Base-by-base conservation (phyloP, 768 basidiomycete genomes). In the Grammothele lineata region DNA sequence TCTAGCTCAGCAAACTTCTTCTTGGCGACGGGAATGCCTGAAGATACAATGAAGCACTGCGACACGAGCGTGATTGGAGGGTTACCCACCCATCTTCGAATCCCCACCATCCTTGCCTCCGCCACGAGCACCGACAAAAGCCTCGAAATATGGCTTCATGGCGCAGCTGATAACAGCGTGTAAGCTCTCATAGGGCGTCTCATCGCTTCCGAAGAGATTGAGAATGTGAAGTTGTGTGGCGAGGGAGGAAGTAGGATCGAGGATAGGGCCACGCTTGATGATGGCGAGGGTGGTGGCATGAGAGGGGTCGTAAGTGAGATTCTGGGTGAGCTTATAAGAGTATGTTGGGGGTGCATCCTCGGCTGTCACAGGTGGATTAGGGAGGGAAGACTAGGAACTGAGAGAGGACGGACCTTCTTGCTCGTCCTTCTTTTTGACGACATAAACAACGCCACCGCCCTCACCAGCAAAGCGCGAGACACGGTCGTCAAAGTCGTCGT, bases 1-100 rank as follows among this genome's bases (percentile, higher is more conserved):
- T 99, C 95, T 45, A 98, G 83, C 59, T 99, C 96, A 7, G 96
- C 95, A 61, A 98, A 97, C 69, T 97, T 98, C 75, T 94, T 94
- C 80, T 97, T 98, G 37, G 95, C 93, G 77, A 96, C 91, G 3
- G 96, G 96, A 48, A 99, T 98, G 40, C 85, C 85, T 80, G 59
- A 26, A 19, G 6, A 19, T 14, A 9, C 12, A 8, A 36, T n/a
- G n/a, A n/a, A n/a, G n/a, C n/a, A n/a, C n/a, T n/a, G n/a, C n/a
- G n/a, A n/a, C n/a, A n/a, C n/a, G n/a, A n/a, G 35, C 35, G 8
- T 36, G 35, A n/a, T 14, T 36, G 8, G 15, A 4, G 23, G n/a
- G 23, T 27, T 6, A 55, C 67, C 35, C 45, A 75, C 90, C 91
- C 83, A 91, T 87, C 67, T 92, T 89, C 36, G 74, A 78, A 62